Conservation (phyloP, 257 asterid species). For the Osmanthus fragrans region DNA sequence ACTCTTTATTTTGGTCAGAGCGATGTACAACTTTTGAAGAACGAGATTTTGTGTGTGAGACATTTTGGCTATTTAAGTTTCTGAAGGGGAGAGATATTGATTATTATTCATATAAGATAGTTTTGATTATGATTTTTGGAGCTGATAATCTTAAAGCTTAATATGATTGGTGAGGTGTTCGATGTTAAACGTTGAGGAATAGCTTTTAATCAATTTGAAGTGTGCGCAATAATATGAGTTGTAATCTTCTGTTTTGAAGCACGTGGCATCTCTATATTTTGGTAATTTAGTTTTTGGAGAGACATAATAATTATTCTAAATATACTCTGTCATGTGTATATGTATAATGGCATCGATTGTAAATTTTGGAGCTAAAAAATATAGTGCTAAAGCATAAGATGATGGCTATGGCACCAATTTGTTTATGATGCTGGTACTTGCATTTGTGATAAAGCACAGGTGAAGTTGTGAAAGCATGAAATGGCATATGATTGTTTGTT, state of each 20-base stretch:
- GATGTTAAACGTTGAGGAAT: not conserved
- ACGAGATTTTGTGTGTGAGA: not conserved
- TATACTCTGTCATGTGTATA: not conserved
- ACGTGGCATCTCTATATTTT: too few relatives aligned
- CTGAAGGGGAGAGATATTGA: not conserved
- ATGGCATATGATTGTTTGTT: not conserved
- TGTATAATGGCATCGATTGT: not conserved
- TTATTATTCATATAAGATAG: not conserved
- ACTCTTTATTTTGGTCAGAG: not conserved
- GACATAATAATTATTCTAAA: not conserved
- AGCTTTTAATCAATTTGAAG: not conserved
- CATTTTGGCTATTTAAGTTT: not conserved
- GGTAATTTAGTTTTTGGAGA: too few relatives aligned
- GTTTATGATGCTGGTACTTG: not conserved
- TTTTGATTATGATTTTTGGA: not conserved
- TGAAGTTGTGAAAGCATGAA: not conserved
- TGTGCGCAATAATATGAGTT: not conserved
- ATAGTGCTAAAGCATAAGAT: not conserved
- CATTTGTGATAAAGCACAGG: not conserved
- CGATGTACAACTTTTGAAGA: not conserved
- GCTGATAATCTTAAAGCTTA: not conserved
- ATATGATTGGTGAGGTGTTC: not conserved
- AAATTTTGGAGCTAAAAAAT: not conserved
- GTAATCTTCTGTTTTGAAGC: not conserved
- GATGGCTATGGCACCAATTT: not conserved